Evolutionary conservation across 352 stramenopile species (phyloP).

Genomic region (Globisporangium ultimum): DNA sequence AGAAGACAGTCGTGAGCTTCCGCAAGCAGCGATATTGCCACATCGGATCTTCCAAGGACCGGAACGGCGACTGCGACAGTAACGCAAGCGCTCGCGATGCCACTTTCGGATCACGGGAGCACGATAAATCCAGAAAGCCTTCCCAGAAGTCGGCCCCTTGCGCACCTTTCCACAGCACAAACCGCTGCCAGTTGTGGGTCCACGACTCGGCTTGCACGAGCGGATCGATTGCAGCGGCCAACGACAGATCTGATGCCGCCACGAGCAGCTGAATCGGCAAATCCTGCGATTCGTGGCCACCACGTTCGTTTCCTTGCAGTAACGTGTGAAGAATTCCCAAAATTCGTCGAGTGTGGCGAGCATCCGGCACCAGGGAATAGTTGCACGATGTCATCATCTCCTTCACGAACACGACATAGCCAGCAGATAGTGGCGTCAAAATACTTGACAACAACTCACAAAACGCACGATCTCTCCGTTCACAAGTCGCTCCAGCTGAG

Average conservation of each 20-base stretch:
- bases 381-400: conserved; percentile 31
- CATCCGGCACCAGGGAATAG: conserved; percentile 18
- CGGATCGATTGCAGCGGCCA: conserved; percentile 24
- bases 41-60: conserved; percentile 60
- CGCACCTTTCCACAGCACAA: conserved; percentile 46
- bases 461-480: conserved; percentile 25
- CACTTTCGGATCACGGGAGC: conserved; percentile 32
- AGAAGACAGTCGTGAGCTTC: conserved; percentile 56
- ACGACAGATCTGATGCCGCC: conserved; percentile 2
- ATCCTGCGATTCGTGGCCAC: conserved; percentile 12
- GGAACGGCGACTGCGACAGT: conserved; percentile 48
- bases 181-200: conserved; percentile 29
- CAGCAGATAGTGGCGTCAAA: conserved; percentile 32
- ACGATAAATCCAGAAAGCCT: conserved; percentile 52
- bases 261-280: conserved; percentile 21
- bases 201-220: conserved; percentile 27
- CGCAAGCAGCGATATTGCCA: conserved; percentile 75
- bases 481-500: background rate
- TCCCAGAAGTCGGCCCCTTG: conserved; percentile 59
- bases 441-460: conserved; percentile 41
- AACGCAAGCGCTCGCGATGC: conserved; percentile 49
- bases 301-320: conserved; percentile 22
- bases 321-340: conserved; percentile 40
- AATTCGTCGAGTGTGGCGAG: conserved; percentile 22
- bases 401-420: conserved; percentile 50